A percentile compares a stretch with the other conserved stretches of the same genome.
phyloP scores from a whole-genome alignment of 1,139 yeast genomes.

The Wickerhamiella infanticola region DNA sequence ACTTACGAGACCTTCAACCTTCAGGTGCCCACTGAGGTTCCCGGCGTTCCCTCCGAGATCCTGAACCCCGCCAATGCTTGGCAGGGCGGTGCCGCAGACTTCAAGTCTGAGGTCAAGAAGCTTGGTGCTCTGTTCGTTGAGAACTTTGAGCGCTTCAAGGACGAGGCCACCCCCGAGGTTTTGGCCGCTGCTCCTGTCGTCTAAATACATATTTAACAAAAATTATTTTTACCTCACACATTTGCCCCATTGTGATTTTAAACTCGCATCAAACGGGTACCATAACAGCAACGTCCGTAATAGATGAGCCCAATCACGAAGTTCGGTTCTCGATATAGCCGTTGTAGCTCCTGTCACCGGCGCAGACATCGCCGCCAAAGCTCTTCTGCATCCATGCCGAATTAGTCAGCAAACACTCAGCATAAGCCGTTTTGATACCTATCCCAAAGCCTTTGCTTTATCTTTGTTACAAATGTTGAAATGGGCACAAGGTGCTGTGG shows the following conservation, averaged over 20 bases:
- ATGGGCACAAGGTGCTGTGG: conserved; percentile 34
- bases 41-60: conserved; percentile 70
- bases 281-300: no score
- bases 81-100: conserved; percentile 57
- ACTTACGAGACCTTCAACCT: conserved; percentile 76
- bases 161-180: conserved; percentile 74
- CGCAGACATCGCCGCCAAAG: background rate
- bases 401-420: no score
- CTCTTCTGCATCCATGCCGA: background rate
- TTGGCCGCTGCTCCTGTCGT: conserved; percentile 75
- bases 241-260: no score
- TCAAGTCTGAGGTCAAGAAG: conserved; percentile 50
- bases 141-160: conserved; percentile 74
- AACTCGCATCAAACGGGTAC: no score
- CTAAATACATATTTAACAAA: conserved; percentile 9
- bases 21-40: conserved; percentile 67
- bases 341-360: no score
- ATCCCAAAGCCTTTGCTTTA: no score
- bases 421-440: no score
- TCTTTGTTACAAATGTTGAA: conserved; percentile 12
- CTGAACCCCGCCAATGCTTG: conserved; percentile 82
- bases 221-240: background rate
- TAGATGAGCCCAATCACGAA: no score
- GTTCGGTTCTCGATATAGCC: no score
- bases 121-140: conserved; percentile 69